These are phyloP conservation scores for Xylaria longipes DNA, from an alignment of 495 filamentous ascomycete genomes.

Conservation along the genomic window DNA sequence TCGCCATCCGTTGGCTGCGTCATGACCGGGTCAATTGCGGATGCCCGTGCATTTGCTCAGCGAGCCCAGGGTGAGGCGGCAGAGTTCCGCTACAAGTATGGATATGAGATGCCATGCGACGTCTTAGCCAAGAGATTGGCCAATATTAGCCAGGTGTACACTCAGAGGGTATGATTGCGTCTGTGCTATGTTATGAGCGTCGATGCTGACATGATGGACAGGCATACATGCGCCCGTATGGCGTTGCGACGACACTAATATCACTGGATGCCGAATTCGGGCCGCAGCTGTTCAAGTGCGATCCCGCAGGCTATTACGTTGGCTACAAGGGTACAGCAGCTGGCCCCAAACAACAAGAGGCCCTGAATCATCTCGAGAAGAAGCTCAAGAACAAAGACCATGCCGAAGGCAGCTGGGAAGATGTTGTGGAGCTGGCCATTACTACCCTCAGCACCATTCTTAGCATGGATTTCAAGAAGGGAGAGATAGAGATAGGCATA, in stretches of 20 bases:
- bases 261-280: conserved; percentile 91
- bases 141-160: conserved; percentile 99
- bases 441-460: conserved; percentile 92
- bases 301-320: conserved; percentile 96
- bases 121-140: conserved; percentile 94
- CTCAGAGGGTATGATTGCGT: conserved; percentile 77
- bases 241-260: conserved; percentile 92
- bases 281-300: conserved; percentile 97
- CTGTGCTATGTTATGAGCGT: not conserved
- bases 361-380: conserved; percentile 97
- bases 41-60: conserved; percentile 89
- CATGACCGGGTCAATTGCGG: conserved; percentile 98
- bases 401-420: conserved; percentile 93
- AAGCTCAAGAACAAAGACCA: conserved; percentile 99
- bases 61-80: conserved; percentile 94
- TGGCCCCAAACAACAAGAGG: conserved; percentile 97
- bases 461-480: conserved; percentile 99
- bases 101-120: conserved; percentile 99
- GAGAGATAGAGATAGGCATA: conserved; percentile 96
- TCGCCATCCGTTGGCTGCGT: conserved; percentile 97
- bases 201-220: conserved; percentile 46
- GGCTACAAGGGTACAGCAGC: conserved; percentile 98
- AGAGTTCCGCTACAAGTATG: conserved; percentile 97
- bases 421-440: conserved; percentile 96
- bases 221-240: conserved; percentile 98